Percentiles rank a stretch among this genome's conserved stretches.
Conservation (phyloP, 371 early-diverging fungal genomes). For the Chytridium lagenaria region DNA sequence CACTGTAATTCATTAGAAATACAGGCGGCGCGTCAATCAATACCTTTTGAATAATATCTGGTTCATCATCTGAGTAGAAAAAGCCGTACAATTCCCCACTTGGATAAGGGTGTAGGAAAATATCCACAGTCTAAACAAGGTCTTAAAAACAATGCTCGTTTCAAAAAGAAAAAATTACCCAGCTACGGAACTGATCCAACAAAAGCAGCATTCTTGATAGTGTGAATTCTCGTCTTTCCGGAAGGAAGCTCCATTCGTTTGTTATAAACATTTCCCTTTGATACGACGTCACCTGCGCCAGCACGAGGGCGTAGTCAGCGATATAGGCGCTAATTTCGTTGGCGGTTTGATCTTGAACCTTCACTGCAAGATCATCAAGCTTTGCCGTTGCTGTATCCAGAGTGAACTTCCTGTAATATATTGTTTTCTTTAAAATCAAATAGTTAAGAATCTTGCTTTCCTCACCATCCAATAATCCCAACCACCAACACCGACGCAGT, state of each 20-base stretch:
- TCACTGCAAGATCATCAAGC: constrained; percentile 10
- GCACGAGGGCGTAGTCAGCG: background rate
- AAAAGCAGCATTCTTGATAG: constrained; percentile 1
- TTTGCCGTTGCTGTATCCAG: constrained; percentile 3
- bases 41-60: constrained; percentile 4
- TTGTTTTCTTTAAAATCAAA: background rate
- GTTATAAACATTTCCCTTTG: constrained; percentile 19
- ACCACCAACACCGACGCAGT: constrained; percentile 17
- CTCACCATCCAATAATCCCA: constrained; percentile 26
- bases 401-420: constrained; percentile 23
- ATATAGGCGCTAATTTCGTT: constrained; percentile 6
- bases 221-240: constrained; percentile 17
- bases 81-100: constrained; percentile 15
- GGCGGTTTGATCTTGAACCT: constrained; percentile 14
- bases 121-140: constrained; percentile 13
- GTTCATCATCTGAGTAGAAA: background rate
- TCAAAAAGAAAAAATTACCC: background rate
- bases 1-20: constrained; percentile 8
- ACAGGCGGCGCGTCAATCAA: background rate
- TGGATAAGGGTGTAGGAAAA: constrained; percentile 18
- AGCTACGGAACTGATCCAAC: constrained; percentile 14
- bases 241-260: background rate
- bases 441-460: background rate
- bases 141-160: background rate
- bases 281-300: constrained; percentile 4